Base-by-base conservation (phyloP, 805 yeast genomes). In the Yamadazyma ubonensis region DNA sequence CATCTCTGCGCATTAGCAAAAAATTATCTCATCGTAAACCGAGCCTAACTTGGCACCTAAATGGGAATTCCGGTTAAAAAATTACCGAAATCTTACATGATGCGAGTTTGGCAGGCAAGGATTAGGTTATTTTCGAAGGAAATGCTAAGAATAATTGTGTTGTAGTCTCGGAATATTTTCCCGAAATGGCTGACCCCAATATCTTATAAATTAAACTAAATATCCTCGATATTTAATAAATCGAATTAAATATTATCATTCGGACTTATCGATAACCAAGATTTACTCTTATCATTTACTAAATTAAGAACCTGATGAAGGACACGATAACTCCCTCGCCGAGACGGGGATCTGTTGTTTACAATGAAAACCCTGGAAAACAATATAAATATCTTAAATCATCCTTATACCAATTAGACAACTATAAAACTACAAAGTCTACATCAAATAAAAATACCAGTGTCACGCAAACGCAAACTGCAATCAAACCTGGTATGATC, bases 1-100 rank as follows among this genome's bases (percentile, higher is more conserved):
- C 35, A 32, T 32, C 27, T 20, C 27, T 32, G 35, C 35, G 35
- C 35, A 11, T 12, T 15, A 14, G 27, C 35, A 32, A 32, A 32
- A 32, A 32, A 32, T 20, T 20, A n/a, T 10, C 22, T 18, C 22
- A 32, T 32, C 35, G 35, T 32, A 32, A 32, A 20, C 20, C 14
- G 18, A 26, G 4, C 27, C 35, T 27, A 32, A 19, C n/a, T n/a
- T n/a, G n/a, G n/a, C n/a, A n/a, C n/a, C n/a, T n/a, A n/a, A 19
- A n/a, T n/a, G 35, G 35, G 35, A 21, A 27, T 12, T 27, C 17
- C 30, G 30, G 30, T 22, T 22, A 27, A 16, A 12, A 10, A 11
- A 4, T 11, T 18, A 10, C 5, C 14, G 23, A n/a, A 12, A 16
- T 21, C 23, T 16, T 30, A 17, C 35, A 12, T 20, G 35, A 32